phyloP scores from a whole-genome alignment of 306 rosid species.

The Acmispon strigosus region DNA sequence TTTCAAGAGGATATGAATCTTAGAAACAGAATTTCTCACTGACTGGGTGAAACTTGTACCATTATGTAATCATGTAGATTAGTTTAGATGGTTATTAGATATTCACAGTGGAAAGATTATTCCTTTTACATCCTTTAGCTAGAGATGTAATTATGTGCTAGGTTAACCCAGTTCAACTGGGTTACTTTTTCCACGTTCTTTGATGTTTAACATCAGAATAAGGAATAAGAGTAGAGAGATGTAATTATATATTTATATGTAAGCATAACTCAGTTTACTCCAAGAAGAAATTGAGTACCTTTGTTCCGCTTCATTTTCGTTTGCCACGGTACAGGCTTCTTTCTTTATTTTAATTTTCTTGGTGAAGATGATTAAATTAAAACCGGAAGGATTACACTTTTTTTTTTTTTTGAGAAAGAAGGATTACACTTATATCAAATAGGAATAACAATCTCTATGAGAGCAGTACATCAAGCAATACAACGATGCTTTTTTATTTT shows the following conservation, averaged over 20 bases:
- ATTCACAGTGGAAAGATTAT: constrained; percentile 9
- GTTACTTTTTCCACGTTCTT: constrained; percentile 11
- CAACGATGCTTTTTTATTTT: too few species aligned
- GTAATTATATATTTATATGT: constrained; percentile 5
- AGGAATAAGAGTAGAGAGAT: background rate
- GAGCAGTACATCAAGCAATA: too few species aligned
- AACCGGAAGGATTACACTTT: too few species aligned
- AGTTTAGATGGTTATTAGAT: constrained; percentile 36
- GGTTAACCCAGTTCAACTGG: constrained; percentile 14
- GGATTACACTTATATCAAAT: too few species aligned
- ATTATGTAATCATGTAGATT: constrained; percentile 19
- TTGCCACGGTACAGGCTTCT: background rate
- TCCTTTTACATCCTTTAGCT: background rate
- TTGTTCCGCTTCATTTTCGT: background rate
- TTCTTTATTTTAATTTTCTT: too few species aligned
- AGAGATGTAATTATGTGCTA: constrained; percentile 31
- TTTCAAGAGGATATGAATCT: constrained; percentile 48
- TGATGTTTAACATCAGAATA: background rate
- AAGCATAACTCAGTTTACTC: background rate
- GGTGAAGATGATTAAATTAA: too few species aligned
- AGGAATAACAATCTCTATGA: too few species aligned
- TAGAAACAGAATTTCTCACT: constrained; percentile 22
- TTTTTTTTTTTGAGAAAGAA: too few species aligned
- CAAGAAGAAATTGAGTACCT: background rate
- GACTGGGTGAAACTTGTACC: constrained; percentile 30